Conservation (phyloP, 768 basidiomycete species). For the Amanita polypyramis region DNA sequence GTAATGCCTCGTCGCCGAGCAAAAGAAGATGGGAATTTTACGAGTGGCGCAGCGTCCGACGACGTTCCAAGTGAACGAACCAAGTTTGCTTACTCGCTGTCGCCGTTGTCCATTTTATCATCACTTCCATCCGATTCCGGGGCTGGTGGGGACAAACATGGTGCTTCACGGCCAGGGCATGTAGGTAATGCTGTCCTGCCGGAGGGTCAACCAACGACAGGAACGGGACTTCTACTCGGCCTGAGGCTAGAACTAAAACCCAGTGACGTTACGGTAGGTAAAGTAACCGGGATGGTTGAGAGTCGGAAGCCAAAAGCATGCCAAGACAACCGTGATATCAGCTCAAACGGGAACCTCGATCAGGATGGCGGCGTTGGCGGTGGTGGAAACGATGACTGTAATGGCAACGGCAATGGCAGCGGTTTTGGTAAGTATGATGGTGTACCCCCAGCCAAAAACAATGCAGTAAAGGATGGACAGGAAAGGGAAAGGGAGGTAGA, state of each 20-base stretch:
- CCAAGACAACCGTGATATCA: background rate
- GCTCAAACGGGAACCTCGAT: background rate
- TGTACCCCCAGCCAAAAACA: background rate
- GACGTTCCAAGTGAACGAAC: background rate
- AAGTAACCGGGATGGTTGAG: background rate
- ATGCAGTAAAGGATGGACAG: slow-evolving; percentile 2
- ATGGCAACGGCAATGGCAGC: background rate
- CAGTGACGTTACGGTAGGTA: background rate
- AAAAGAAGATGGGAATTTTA: background rate
- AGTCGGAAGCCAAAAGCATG: background rate
- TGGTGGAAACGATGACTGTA: background rate
- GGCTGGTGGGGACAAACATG: background rate
- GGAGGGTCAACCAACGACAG: background rate
- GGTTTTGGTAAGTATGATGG: slow-evolving; percentile 2
- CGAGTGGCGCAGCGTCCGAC: background rate
- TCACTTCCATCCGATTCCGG: background rate
- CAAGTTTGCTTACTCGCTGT: background rate
- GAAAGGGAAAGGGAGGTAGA: background rate
- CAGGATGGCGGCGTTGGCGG: background rate
- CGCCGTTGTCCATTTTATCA: slow-evolving; percentile 1
- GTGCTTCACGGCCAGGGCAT: background rate
- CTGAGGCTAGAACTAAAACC: background rate
- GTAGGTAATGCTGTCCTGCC: background rate
- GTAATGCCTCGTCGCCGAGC: background rate
- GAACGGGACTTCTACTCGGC: background rate